A percentile compares a stretch with the other conserved stretches of the same genome.
Conservation (phyloP, 176 grass and related monocot species). For the Miscanthus lutarioriparius region DNA sequence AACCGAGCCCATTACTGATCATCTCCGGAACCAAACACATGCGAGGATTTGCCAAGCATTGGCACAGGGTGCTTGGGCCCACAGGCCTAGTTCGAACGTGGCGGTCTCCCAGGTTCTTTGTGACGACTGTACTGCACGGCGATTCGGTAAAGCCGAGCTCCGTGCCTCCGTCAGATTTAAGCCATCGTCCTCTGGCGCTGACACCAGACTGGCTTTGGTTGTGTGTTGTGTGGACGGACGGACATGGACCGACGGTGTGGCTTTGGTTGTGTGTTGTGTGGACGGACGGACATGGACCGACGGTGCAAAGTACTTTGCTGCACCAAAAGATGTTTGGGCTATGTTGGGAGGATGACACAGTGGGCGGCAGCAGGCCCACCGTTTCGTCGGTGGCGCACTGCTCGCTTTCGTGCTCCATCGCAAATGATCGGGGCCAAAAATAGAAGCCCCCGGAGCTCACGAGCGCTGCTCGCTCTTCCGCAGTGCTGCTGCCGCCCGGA, state of each 20-base stretch:
- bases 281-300: background rate
- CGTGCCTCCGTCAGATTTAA: background rate
- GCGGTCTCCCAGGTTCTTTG: no score
- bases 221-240: background rate
- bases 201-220: background rate
- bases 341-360: background rate
- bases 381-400: conserved; percentile 7
- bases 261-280: background rate
- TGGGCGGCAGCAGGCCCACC: background rate
- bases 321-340: conserved; percentile 29
- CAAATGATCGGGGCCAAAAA: background rate
- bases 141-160: background rate
- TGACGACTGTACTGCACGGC: background rate
- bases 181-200: background rate
- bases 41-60: no score
- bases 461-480: background rate
- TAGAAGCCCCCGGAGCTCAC: background rate
- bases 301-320: conserved; percentile 4
- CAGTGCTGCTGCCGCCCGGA: background rate
- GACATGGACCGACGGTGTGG: background rate
- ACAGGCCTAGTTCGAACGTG: no score
- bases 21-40: no score
- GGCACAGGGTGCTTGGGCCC: no score
- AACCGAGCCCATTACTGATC: no score
- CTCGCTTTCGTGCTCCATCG: conserved; percentile 7